Conservation (phyloP, 257 asterid genomes). For the Petrea volubilis region DNA sequence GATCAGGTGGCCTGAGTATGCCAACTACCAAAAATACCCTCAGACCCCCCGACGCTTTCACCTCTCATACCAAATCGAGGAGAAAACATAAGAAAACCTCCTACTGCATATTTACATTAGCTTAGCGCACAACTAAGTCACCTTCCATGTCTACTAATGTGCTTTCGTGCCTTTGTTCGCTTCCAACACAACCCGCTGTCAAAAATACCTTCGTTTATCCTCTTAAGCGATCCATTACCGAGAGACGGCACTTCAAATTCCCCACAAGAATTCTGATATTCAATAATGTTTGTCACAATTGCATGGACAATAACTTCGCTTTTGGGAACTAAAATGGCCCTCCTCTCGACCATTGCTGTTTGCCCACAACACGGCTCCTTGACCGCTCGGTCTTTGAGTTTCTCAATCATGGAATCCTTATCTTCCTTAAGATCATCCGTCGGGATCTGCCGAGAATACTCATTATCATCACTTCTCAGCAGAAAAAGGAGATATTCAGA, state of each 20-base stretch:
- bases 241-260: slow-evolving; percentile 24
- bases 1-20: slow-evolving; percentile 34
- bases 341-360: slow-evolving; percentile 60
- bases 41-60: slow-evolving; percentile 23
- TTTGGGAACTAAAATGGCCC: slow-evolving; percentile 53
- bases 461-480: not conserved
- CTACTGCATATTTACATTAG: slow-evolving; percentile 39
- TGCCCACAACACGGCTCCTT: slow-evolving; percentile 72
- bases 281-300: slow-evolving; percentile 60
- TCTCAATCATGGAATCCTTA: slow-evolving; percentile 48
- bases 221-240: slow-evolving; percentile 45
- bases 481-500: not conserved
- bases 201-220: slow-evolving; percentile 36
- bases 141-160: slow-evolving; percentile 35
- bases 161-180: slow-evolving; percentile 55
- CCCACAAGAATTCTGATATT: slow-evolving; percentile 35
- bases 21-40: slow-evolving; percentile 41
- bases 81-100: slow-evolving; percentile 7
- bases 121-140: slow-evolving; percentile 12
- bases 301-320: slow-evolving; percentile 62
- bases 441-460: slow-evolving; percentile 43
- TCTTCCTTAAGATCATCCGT: slow-evolving; percentile 43
- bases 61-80: not conserved
- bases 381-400: slow-evolving; percentile 57
- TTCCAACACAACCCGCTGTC: slow-evolving; percentile 50